A percentile compares a stretch with the other conserved stretches of the same genome.
These are phyloP conservation scores for Aspergillus nomiae DNA, from an alignment of 2,329 filamentous ascomycete species.

Conservation along the genomic window DNA sequence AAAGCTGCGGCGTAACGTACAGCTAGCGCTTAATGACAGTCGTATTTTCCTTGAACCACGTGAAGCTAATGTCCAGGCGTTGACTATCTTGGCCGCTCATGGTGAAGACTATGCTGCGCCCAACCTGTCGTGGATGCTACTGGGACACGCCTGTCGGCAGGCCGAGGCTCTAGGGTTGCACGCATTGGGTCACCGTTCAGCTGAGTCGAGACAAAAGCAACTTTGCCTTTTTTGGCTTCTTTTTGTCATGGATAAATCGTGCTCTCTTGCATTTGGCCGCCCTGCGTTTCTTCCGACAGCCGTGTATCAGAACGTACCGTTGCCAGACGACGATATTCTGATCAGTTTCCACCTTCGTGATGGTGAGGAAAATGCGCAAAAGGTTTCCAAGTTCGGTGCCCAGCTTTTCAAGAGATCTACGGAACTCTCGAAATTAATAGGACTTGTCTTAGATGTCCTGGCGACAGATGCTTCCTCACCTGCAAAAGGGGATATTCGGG, in stretches of 20 bases:
- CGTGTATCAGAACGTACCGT: constrained; percentile 11
- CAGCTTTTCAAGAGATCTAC: background rate
- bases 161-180: constrained; percentile 18
- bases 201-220: background rate
- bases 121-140: constrained; percentile 18
- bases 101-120: constrained; percentile 20
- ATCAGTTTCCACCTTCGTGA: background rate
- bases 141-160: constrained; percentile 19
- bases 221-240: constrained; percentile 20
- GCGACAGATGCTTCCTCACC: background rate
- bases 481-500: background rate
- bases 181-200: background rate
- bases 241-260: constrained; percentile 18
- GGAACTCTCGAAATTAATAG: background rate
- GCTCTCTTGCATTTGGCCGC: constrained; percentile 21
- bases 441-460: background rate
- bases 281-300: constrained; percentile 12
- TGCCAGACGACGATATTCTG: background rate
- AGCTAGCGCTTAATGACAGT: constrained; percentile 16
- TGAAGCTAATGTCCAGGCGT: constrained; percentile 12
- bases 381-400: background rate
- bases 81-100: constrained; percentile 14
- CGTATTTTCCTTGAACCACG: constrained; percentile 18
- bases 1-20: constrained; percentile 7
- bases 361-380: background rate